Conservation (phyloP, 2,329 filamentous ascomycete genomes). For the Parascedosporium putredinis region DNA sequence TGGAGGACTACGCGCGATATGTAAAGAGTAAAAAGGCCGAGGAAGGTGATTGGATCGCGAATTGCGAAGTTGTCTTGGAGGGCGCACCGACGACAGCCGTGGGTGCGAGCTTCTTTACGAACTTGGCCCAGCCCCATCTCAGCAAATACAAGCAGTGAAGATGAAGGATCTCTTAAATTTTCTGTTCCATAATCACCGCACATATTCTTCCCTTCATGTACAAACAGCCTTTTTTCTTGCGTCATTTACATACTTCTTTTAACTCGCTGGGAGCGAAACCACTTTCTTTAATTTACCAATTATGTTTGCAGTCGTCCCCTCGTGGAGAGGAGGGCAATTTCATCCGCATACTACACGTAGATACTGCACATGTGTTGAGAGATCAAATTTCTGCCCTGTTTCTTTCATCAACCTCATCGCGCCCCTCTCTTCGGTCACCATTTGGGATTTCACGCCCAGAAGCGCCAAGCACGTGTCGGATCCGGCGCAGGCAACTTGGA, state of each 20-base stretch:
- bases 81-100: conserved; percentile 28
- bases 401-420: too few species aligned
- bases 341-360: too few species aligned
- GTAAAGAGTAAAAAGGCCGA: conserved; percentile 32
- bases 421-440: background rate
- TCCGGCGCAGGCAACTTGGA: background rate
- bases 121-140: conserved; percentile 29
- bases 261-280: too few species aligned
- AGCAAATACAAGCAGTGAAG: conserved; percentile 9
- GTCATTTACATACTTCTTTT: too few species aligned
- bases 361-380: too few species aligned
- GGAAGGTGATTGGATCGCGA: conserved; percentile 37
- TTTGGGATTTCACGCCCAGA: background rate
- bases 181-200: too few species aligned
- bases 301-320: too few species aligned
- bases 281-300: too few species aligned
- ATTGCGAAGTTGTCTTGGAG: conserved; percentile 34
- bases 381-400: too few species aligned
- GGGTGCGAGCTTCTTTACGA: conserved; percentile 39
- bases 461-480: background rate
- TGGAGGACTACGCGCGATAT: conserved; percentile 34
- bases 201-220: too few species aligned
- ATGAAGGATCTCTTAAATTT: background rate
- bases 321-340: too few species aligned
- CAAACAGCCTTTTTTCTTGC: too few species aligned